Conservation (phyloP, 805 yeast species). For the Kodamaea jinghongensis region DNA sequence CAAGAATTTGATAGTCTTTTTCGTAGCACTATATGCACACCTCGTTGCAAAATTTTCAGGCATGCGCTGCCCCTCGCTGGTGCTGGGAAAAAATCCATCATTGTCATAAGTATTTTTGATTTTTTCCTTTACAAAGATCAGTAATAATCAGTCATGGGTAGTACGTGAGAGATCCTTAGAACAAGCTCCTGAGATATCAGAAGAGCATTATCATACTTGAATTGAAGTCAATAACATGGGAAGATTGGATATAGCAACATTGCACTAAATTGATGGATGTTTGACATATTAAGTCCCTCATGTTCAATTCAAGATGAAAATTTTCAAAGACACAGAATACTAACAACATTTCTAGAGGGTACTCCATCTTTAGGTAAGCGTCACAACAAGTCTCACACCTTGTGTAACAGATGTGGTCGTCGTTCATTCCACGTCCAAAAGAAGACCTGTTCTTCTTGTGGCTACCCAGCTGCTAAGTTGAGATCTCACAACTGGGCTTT, state of each 20-base stretch:
- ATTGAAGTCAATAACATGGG: not conserved
- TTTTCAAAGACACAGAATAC: constrained; percentile 13
- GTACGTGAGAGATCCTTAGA: constrained; percentile 49
- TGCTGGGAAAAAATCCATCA: no score
- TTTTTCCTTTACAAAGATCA: constrained; percentile 16
- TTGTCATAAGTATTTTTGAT: constrained; percentile 15
- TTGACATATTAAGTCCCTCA: not conserved
- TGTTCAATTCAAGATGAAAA: constrained; percentile 1
- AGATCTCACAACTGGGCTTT: constrained; percentile 99
- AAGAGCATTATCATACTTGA: not conserved
- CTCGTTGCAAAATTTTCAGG: not conserved
- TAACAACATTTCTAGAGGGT: constrained; percentile 64
- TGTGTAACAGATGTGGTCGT: constrained; percentile 98
- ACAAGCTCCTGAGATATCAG: not conserved
- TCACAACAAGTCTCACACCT: constrained; percentile 99
- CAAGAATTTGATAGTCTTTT: no score
- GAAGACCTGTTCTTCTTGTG: constrained; percentile 98
- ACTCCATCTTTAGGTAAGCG: constrained; percentile 99
- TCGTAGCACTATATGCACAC: no score
- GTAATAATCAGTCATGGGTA: constrained; percentile 62
- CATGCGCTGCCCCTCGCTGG: constrained; percentile 1
- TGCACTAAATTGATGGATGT: no score
- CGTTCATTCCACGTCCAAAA: constrained; percentile 99
- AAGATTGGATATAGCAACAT: no score
- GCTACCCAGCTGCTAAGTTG: constrained; percentile 99